Evolutionary conservation across 2,329 filamentous ascomycete genomes (phyloP).

Genomic region (Aspergillus sp.): DNA sequence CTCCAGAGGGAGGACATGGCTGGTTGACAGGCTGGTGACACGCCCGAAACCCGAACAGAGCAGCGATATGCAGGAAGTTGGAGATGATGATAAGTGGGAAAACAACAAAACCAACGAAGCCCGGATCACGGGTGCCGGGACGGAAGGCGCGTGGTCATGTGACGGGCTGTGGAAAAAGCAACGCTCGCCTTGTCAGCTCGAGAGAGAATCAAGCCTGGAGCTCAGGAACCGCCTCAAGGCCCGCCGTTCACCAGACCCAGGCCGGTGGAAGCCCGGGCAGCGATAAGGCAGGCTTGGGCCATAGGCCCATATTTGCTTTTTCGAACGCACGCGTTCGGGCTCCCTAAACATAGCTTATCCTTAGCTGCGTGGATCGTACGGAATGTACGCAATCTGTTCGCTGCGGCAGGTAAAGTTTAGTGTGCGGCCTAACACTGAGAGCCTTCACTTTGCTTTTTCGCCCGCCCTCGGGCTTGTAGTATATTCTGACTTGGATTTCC

Average conservation of each 20-base stretch:
- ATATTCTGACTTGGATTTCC: constrained; percentile 6
- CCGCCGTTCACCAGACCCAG: constrained; percentile 18
- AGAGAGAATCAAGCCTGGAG: neutral
- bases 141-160: constrained; percentile 4
- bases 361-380: constrained; percentile 24
- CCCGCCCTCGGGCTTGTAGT: constrained; percentile 12
- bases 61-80: neutral
- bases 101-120: neutral
- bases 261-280: constrained; percentile 4
- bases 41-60: neutral
- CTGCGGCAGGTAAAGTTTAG: constrained; percentile 16
- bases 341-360: constrained; percentile 29
- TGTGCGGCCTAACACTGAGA: constrained; percentile 2
- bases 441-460: constrained; percentile 18
- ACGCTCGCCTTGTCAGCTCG: neutral
- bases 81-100: constrained; percentile 1
- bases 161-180: neutral
- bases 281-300: constrained; percentile 11
- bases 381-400: constrained; percentile 8
- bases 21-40: neutral
- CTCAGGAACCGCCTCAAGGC: neutral
- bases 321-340: constrained; percentile 15
- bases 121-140: neutral
- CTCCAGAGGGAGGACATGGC: constrained; percentile 22
- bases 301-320: constrained; percentile 25